Evolutionary conservation across 1,284 basidiomycete genomes (phyloP), one percentile per base, ranked within the genome.

Genomic region (Ceratobasidium sp.): DNA sequence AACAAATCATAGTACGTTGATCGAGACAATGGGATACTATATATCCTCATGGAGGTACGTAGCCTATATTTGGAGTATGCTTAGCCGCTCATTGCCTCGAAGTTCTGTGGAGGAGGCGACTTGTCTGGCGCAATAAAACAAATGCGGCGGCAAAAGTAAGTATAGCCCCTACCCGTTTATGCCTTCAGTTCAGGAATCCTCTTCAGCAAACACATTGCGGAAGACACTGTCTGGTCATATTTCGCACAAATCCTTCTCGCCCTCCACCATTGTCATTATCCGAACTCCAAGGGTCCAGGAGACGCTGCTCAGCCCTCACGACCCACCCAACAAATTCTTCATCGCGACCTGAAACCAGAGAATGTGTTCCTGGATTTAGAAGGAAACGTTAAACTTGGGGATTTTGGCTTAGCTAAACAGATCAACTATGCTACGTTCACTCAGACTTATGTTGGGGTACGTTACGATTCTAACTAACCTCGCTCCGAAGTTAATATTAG

Each of bases 301-400:
- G 68, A 73, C 23, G 56, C 35, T 39, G 33, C 66, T 26, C 56
- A 73, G 15, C 54, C 56, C 37, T 35, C 37, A 35, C 64, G 77
- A 61, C 63, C 76, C 11, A 77, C 73, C 65, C 87, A 91, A 35
- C 94, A 95, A 81, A 96, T 99, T 78, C 84, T 99, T 66, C 97
- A 99, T 85, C 87, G 97, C 23, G 97, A 99, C 85, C 84, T 99
- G 77, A 99, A 99, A 84, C 97, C 97, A 0, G 97, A 99, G 83
- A 99, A 99, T 85, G 95, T 97, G 0, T 97, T 97, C 81, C 88
- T 97, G 49, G 92, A 94, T 80, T 90, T 91, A 77, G 87, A 87
- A 65, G 90, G 92, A 81, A 89, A 88, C 28, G 92, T 98, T 76
- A 99, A 99, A 83, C 89, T 99, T 0, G 97, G 97, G 37, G 97